A percentile compares a stretch with the other conserved stretches of the same genome.
phyloP scores from a whole-genome alignment of 192 early-diverging fungal genomes.

The Linderina pennispora region DNA sequence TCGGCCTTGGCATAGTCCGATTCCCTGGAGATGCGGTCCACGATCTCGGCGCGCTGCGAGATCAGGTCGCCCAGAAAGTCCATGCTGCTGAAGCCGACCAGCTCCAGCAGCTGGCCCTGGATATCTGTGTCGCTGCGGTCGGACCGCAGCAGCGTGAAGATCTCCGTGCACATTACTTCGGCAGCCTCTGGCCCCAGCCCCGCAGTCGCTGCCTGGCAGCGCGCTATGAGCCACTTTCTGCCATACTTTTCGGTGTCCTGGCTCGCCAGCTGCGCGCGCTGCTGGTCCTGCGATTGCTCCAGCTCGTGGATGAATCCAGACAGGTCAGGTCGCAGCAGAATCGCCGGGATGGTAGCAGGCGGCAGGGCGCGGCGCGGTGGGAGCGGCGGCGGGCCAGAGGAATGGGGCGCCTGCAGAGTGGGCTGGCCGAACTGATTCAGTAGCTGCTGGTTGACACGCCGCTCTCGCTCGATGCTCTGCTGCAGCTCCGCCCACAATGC shows the following conservation, averaged over 20 bases:
- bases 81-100: conserved; percentile 43
- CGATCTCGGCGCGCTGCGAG: conserved; percentile 22
- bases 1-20: conserved; percentile 22
- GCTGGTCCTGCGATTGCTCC: conserved; percentile 4
- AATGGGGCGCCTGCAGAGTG: not conserved
- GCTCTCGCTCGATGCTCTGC: conserved; percentile 23
- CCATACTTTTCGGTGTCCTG: not conserved
- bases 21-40: conserved; percentile 16
- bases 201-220: conserved; percentile 10
- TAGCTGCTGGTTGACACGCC: conserved; percentile 9
- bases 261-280: not conserved
- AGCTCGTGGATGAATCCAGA: conserved; percentile 14
- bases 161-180: conserved; percentile 23
- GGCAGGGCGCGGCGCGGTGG: no score
- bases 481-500: conserved; percentile 10
- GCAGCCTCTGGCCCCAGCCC: conserved; percentile 14
- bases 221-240: conserved; percentile 23
- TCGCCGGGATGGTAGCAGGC: conserved; percentile 16
- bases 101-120: conserved; percentile 39
- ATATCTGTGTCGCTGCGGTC: conserved; percentile 32
- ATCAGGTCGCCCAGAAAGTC: conserved; percentile 36
- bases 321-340: conserved; percentile 26
- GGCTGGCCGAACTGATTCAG: conserved; percentile 1
- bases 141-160: conserved; percentile 19
- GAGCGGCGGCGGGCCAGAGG: no score